phyloP scores from a whole-genome alignment of 2,329 filamentous ascomycete species.

The Exophiala lecanii-corni region DNA sequence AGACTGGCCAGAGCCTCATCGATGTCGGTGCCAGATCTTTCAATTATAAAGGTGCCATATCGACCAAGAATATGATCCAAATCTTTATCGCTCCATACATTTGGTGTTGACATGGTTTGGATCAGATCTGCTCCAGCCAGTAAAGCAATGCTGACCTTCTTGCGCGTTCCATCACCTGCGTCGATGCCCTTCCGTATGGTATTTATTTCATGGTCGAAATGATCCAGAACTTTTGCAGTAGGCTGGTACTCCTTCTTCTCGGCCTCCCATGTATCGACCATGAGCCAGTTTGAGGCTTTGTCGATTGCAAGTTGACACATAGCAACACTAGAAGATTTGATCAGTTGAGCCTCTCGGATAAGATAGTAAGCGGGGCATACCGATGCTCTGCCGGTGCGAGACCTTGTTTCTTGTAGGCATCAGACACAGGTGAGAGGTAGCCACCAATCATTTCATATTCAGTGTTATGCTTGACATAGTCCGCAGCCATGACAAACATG shows the following conservation, averaged over 20 bases:
- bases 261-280: conserved; percentile 89
- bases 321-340: conserved; percentile 50
- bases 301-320: conserved; percentile 84
- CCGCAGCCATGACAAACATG: conserved; percentile 84
- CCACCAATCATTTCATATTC: conserved; percentile 82
- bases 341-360: background rate
- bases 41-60: conserved; percentile 81
- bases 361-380: no score
- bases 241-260: conserved; percentile 78
- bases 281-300: conserved; percentile 71
- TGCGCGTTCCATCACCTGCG: conserved; percentile 60
- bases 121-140: conserved; percentile 75
- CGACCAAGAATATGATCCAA: conserved; percentile 80
- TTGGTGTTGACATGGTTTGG: conserved; percentile 65
- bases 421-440: conserved; percentile 73
- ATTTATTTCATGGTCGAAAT: conserved; percentile 89
- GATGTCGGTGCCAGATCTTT: conserved; percentile 82
- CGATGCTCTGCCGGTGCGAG: conserved; percentile 68
- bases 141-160: conserved; percentile 69
- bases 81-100: conserved; percentile 79
- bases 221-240: conserved; percentile 83
- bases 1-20: conserved; percentile 80
- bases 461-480: conserved; percentile 70
- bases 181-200: conserved; percentile 69
- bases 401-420: conserved; percentile 75